Evolutionary conservation across 345 rosid species (phyloP).

Genomic region (Pistacia atlantica): DNA sequence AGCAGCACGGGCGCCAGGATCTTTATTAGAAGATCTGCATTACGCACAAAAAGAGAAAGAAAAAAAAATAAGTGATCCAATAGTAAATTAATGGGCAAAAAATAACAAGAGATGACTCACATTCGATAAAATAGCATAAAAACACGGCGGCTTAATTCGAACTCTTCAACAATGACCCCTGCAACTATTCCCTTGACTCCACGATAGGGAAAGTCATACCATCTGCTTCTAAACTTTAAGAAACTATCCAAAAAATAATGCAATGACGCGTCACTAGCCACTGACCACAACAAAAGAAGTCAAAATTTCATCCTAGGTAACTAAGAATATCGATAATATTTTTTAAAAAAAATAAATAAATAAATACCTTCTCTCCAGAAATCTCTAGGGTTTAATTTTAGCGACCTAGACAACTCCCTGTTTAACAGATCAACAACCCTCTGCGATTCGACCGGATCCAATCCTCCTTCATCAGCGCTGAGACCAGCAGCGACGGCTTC

Average conservation of each 20-base stretch:
- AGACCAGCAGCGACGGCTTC: conserved; percentile 92
- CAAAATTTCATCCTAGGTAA: not conserved
- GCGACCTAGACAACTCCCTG: conserved; percentile 77
- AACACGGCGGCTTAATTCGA: conserved; percentile 75
- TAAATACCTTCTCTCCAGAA: conserved; percentile 83
- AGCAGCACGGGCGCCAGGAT: conserved; percentile 76
- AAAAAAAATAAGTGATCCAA: not conserved
- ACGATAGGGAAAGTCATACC: conserved; percentile 95
- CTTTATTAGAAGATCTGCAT: conserved; percentile 85
- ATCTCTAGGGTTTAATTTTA: conserved; percentile 72
- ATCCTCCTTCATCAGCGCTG: conserved; percentile 73
- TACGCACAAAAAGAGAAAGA: not conserved
- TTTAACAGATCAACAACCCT: conserved; percentile 90
- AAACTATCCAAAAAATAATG: conserved; percentile 80
- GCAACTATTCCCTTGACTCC: conserved; percentile 86
- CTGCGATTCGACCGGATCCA: conserved; percentile 94
- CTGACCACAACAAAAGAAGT: conserved; percentile 35
- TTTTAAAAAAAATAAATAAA: not conserved
- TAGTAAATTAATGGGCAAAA: not conserved
- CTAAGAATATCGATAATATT: not conserved
- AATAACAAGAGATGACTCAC: conserved; percentile 46
- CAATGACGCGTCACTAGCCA: conserved; percentile 78
- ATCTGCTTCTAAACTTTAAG: conserved; percentile 79
- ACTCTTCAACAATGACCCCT: conserved; percentile 84
- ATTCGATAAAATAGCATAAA: conserved; percentile 89